phyloP scores from a whole-genome alignment of 192 early-diverging fungal genomes.

The Neocallimastix lanati region DNA sequence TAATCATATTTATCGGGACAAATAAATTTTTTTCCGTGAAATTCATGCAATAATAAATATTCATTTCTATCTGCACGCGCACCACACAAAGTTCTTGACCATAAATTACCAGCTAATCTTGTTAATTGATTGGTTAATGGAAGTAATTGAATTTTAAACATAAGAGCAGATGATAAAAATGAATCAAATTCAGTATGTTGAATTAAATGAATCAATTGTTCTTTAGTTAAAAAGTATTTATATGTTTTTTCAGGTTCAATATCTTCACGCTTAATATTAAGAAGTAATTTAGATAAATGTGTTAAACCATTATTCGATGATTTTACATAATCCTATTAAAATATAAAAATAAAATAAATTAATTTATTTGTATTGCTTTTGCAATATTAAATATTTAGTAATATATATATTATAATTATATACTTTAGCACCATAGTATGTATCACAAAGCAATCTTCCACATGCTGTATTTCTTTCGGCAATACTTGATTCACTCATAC shows the following conservation, averaged over 20 bases:
- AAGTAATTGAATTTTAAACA: slow-evolving; percentile 73
- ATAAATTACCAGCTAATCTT: slow-evolving; percentile 80
- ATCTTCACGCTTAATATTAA: slow-evolving; percentile 60
- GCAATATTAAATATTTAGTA: no score
- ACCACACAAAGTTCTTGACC: slow-evolving; percentile 75
- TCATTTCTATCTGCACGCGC: slow-evolving; percentile 94
- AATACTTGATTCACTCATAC: slow-evolving; percentile 55
- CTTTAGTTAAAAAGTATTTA: slow-evolving; percentile 40
- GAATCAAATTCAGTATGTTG: slow-evolving; percentile 69
- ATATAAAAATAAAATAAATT: not conserved
- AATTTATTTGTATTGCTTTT: no score
- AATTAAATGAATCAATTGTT: slow-evolving; percentile 47
- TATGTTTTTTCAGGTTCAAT: slow-evolving; percentile 28
- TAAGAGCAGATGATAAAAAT: slow-evolving; percentile 56
- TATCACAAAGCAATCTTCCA: slow-evolving; percentile 86
- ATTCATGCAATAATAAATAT: slow-evolving; percentile 86
- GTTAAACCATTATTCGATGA: slow-evolving; percentile 73
- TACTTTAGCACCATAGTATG: slow-evolving; percentile 63
- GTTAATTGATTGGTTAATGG: slow-evolving; percentile 87
- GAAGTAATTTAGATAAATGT: slow-evolving; percentile 51
- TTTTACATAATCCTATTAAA: slow-evolving; percentile 44
- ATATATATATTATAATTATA: no score
- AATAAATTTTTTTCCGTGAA: slow-evolving; percentile 77
- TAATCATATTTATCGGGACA: slow-evolving; percentile 59
- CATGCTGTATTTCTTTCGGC: slow-evolving; percentile 55